phyloP scores from a whole-genome alignment of 1,284 basidiomycete genomes.

The Puccinia triticina region DNA sequence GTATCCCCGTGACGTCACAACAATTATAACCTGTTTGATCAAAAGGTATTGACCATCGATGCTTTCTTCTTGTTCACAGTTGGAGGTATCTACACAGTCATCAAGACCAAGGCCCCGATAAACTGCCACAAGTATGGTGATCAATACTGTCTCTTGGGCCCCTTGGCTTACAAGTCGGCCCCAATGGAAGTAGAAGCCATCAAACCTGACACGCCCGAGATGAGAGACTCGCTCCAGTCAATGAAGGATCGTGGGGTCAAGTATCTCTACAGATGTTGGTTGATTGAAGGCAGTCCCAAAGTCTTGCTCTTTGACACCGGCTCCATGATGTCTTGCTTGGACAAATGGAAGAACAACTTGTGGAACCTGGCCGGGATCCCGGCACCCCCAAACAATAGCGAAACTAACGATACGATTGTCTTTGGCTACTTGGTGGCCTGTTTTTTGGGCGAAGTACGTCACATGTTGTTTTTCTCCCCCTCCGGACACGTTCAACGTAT shows the following conservation, averaged over 20 bases:
- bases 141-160: too few relatives aligned
- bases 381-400: conserved; percentile 89
- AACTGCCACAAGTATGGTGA: conserved; percentile 81
- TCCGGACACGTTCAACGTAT: neutral
- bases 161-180: too few relatives aligned
- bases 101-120: conserved; percentile 98
- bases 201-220: conserved; percentile 60
- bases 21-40: neutral
- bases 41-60: neutral
- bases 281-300: conserved; percentile 91
- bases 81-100: conserved; percentile 98
- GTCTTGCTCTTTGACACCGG: conserved; percentile 95
- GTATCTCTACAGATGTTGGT: conserved; percentile 91
- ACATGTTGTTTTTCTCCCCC: conserved; percentile 60
- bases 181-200: too few relatives aligned
- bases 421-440: conserved; percentile 99
- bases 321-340: conserved; percentile 79
- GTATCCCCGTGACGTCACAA: neutral
- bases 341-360: conserved; percentile 97
- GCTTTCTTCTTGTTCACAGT: conserved; percentile 63
- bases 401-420: conserved; percentile 99
- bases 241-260: conserved; percentile 90
- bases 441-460: conserved; percentile 88
- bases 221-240: conserved; percentile 67
- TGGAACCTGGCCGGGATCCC: conserved; percentile 98